Conservation (phyloP, 2,329 filamentous ascomycete genomes). For the Gaeumannomyces sp. region DNA sequence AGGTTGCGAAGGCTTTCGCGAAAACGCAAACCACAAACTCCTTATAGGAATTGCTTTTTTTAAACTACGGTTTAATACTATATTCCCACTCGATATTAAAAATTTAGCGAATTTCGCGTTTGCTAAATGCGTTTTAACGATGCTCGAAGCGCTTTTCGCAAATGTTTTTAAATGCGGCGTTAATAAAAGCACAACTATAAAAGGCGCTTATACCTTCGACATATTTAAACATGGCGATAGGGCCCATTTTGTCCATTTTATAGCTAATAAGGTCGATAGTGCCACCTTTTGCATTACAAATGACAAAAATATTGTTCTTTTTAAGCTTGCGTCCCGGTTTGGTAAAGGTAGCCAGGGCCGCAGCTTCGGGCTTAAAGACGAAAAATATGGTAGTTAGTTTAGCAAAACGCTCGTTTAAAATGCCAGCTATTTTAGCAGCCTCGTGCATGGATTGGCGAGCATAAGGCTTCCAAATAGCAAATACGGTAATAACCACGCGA, state of each 20-base stretch:
- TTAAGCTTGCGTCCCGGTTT: constrained; percentile 17
- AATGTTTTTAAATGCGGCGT: constrained; percentile 28
- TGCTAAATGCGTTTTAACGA: constrained; percentile 7
- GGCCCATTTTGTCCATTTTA: constrained; percentile 15
- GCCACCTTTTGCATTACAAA: constrained; percentile 23
- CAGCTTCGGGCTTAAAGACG: constrained; percentile 37
- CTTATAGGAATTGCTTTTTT: background rate
- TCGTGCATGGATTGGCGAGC: constrained; percentile 28
- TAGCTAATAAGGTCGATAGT: constrained; percentile 35
- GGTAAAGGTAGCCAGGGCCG: constrained; percentile 29
- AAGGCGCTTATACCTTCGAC: constrained; percentile 30
- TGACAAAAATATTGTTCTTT: constrained; percentile 17
- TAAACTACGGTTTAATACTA: constrained; percentile 20
- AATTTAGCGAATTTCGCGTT: constrained; percentile 4
- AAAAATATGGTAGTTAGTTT: constrained; percentile 27
- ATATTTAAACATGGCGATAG: constrained; percentile 28
- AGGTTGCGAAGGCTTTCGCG: background rate
- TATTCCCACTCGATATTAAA: constrained; percentile 21
- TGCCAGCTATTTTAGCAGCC: constrained; percentile 28
- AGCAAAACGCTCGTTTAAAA: constrained; percentile 21
- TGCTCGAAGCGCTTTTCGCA: constrained; percentile 20
- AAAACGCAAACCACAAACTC: constrained; percentile 14
- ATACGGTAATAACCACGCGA: constrained; percentile 33
- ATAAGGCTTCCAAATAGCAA: constrained; percentile 38
- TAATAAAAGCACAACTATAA: constrained; percentile 34